Base-by-base conservation (phyloP, 176 grass and related monocot genomes). In the Cymbopogon citratus region DNA sequence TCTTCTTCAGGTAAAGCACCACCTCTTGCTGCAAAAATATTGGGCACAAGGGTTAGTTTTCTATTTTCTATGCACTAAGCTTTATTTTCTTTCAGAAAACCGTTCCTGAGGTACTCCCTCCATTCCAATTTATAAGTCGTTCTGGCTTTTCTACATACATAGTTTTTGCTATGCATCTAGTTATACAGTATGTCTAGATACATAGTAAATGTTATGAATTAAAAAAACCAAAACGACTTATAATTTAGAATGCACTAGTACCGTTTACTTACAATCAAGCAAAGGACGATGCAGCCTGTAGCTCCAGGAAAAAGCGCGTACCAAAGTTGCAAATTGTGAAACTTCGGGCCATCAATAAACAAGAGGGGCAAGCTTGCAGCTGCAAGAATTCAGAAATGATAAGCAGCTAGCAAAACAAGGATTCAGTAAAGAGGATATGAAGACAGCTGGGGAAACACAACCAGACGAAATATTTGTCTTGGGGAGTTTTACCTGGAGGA, bases 321-420 rank as follows among this genome's bases (percentile, higher is more conserved):
- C 95, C 95, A 98, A 38, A 89, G 66, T 77, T 95, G 81, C 77
- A 98, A 76, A 26, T 81, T 78, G 84, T 98, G 92, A 75, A 98
- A 90, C 63, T 98, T 98, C 0, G 77, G 84, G 46, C 82, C 87
- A 70, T 98, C 95, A 45, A 98, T 98, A 64, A 98, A 98, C 80
- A 98, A 60, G 59, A 98, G 62, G 8, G 92, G 95, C 81, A 98
- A 90, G 89, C 95, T 95, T 80, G 95, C 95, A 86, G 95, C 95
- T 98, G 87, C 40, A 76, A 71, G 62, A 45, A 83, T 80, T 56
- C 66, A 36, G 7, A 81, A 70, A 48, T 16, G 3, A 28, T 15
- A 51, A 48, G 7, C 6, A 6, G 14, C 24, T 8, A 11, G 29
- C 63, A 52, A 28, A 83, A 83, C 9, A 69, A 68, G 33, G 26